Percentiles rank a stretch among this genome's conserved stretches.
Evolutionary conservation across 2,329 filamentous ascomycete species (phyloP).

Genomic region (Didymella pinodella): DNA sequence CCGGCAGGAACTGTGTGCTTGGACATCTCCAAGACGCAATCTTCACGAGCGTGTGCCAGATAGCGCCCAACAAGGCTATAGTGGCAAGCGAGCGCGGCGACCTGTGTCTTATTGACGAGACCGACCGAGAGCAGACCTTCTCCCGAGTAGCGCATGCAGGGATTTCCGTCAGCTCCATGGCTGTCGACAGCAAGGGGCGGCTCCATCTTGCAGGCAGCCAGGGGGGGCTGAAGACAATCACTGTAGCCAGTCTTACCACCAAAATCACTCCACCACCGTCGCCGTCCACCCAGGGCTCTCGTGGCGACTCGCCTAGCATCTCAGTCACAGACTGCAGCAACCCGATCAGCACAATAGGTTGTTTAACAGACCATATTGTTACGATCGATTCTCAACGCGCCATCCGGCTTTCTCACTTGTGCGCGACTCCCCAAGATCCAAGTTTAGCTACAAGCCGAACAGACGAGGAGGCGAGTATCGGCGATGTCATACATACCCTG

Average conservation of each 20-base stretch:
- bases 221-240: conserved; percentile 61
- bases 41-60: conserved; percentile 78
- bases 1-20: conserved; percentile 86
- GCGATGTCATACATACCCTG: conserved; percentile 53
- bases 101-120: conserved; percentile 86
- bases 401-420: conserved; percentile 69
- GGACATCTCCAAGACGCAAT: conserved; percentile 82
- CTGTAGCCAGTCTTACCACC: conserved; percentile 47
- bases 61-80: conserved; percentile 77
- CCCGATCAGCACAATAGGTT: conserved; percentile 50
- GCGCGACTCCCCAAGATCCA: conserved; percentile 21
- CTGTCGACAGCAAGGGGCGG: conserved; percentile 63
- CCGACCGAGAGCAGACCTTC: conserved; percentile 74
- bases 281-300: conserved; percentile 40
- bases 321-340: conserved; percentile 37
- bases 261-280: conserved; percentile 46
- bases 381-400: conserved; percentile 77
- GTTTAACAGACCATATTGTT: conserved; percentile 49
- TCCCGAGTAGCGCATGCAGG: conserved; percentile 70
- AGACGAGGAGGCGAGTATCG: conserved; percentile 38
- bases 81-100: conserved; percentile 88
- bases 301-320: conserved; percentile 44
- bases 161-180: conserved; percentile 73
- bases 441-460: background rate
- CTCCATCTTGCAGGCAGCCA: conserved; percentile 75